A percentile compares a stretch with the other conserved stretches of the same genome.
Evolutionary conservation across 441 rosid genomes (phyloP).

Genomic region (Populus tomentosa): DNA sequence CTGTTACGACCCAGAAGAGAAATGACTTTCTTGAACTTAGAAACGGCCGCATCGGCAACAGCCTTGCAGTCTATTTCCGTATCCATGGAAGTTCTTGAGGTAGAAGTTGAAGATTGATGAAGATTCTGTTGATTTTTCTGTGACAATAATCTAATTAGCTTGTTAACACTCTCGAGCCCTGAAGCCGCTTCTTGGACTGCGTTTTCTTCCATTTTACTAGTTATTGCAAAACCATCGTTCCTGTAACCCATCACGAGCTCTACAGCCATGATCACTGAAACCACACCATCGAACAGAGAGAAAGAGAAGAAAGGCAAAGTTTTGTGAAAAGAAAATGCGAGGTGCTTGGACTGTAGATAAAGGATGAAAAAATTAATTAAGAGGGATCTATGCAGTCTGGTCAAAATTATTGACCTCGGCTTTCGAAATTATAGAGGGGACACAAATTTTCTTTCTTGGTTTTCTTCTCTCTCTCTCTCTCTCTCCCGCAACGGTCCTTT

Average conservation of each 20-base stretch:
- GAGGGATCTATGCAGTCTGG: constrained; percentile 17
- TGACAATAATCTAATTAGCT: constrained; percentile 65
- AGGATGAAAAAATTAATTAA: constrained; percentile 3
- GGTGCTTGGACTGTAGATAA: constrained; percentile 29
- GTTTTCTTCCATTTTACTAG: constrained; percentile 44
- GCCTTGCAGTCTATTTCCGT: constrained; percentile 52
- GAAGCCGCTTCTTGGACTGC: constrained; percentile 87
- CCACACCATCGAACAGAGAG: constrained; percentile 19
- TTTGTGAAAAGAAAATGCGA: constrained; percentile 15
- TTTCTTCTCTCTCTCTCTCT: neutral
- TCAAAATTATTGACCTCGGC: constrained; percentile 39
- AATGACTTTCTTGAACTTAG: constrained; percentile 72
- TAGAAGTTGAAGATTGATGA: constrained; percentile 26
- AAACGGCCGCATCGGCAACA: constrained; percentile 41
- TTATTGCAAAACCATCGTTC: constrained; percentile 23
- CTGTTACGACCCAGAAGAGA: constrained; percentile 78
- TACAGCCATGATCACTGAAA: constrained; percentile 56
- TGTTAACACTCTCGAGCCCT: constrained; percentile 72
- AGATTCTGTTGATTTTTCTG: constrained; percentile 21
- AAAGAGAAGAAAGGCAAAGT: neutral
- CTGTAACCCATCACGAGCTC: constrained; percentile 60
- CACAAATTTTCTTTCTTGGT: neutral
- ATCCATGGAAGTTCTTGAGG: constrained; percentile 30
- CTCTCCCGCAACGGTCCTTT: no score
- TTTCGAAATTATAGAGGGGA: neutral